Evolutionary conservation across 2,329 filamentous ascomycete species (phyloP), one percentile per base, ranked within the genome.

Genomic region (Colletotrichum sp.): DNA sequence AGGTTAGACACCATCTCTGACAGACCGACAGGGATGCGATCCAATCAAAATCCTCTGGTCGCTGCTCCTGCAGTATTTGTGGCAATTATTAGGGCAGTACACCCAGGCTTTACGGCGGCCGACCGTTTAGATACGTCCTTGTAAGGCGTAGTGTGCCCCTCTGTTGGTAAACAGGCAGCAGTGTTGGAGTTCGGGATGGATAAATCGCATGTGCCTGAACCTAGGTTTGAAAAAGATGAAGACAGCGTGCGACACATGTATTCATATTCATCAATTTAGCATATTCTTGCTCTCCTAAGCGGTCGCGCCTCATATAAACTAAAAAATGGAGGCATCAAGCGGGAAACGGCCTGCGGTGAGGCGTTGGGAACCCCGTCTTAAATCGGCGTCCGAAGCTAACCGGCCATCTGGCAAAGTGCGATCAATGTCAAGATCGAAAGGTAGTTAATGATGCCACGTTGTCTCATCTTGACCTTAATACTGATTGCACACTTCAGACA

Each of bases 401-500:
- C 38, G 6, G 38, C 0, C 15, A 15, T 31, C 11, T 29, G 9
- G 2, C 2, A 16, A 8, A 67, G 65, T 67, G 65, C 73, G 78
- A 67, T 21, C 65, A 55, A 47, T 67, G 65, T 16, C 59, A 58
- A 15, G 51, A 67, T 13, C 31, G 65, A 72, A 80, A 81, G 75
- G 79, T 80, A 74, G 16, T 47, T 47, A 3, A 47, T 47, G 18
- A n/a, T 1, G 38, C 38, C 38, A 18, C 38, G n/a, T n/a, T 0
- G 0, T n/a, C 5, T 1, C n/a, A 1, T n/a, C 5, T 1, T 43
- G 38, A 18, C 38, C 1, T 43, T 9, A 1, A n/a, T 9, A 43
- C 38, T 43, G 9, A 43, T n/a, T 2, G 1, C 21, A 55, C 24
- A 8, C 1, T 1, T 13, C 55, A 81, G 79, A 81, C 80, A 2